Evolutionary conservation across 495 filamentous ascomycete genomes (phyloP), one percentile per base, ranked within the genome.

Genomic region (Penicillium tannophilum): DNA sequence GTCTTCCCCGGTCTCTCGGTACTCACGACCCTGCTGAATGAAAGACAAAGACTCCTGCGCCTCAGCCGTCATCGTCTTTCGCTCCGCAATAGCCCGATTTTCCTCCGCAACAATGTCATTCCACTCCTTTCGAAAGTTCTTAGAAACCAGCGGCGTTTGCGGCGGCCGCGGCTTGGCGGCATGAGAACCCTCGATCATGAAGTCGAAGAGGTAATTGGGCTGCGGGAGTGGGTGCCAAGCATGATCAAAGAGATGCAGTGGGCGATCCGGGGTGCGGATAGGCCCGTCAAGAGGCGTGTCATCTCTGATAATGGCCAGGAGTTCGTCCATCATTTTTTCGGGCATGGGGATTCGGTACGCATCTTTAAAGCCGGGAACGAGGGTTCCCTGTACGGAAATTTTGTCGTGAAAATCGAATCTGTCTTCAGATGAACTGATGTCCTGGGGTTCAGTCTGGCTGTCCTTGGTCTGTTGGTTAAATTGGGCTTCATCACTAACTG

Each of bases 401-500:
- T 17, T n/a, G 48, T 17, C 6, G 9, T 5, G 14, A 31, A 7
- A 19, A 19, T 36, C 31, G 47, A 12, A 8, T n/a, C 35, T 16
- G 26, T 31, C 11, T 2, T 64, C 41, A 64, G 36, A 57, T 55
- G 26, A 57, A 52, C 58, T 61, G 51, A 23, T 26, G 45, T 57
- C 50, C 44, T 26, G 9, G 44, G 51, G 20, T 58, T 64, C 54
- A 64, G 62, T 46, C 30, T 35, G 42, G 28, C 2, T 16, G 43
- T 7, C 16, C 1, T 9, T 50, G 14, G 19, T 48, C 11, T 33
- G 20, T 23, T 23, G 46, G 16, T 52, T 41, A 44, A 44, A 39
- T 30, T 50, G 35, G 17, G 24, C 6, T 28, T 28, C 28, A 28
- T 28, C 16, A 64, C 62, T 58, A 52, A 64, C 62, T 45, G 62